These are phyloP conservation scores for Dentiscutata heterogama DNA, from an alignment of 371 early-diverging fungal genomes.

Conservation along the genomic window DNA sequence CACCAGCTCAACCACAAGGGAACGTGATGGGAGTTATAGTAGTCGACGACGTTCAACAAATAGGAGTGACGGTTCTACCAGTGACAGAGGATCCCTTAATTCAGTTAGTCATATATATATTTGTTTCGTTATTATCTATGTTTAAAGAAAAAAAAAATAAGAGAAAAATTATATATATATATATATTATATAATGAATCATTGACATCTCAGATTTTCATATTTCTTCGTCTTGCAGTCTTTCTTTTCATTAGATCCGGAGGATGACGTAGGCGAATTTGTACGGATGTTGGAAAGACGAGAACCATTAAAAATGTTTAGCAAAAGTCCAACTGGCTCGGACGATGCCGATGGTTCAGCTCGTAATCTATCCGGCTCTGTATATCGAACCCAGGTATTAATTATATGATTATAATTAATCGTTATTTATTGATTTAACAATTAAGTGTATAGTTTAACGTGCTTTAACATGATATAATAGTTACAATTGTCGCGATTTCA, in stretches of 20 bases:
- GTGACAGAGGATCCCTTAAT: slow-evolving; percentile 39
- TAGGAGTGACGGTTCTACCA: slow-evolving; percentile 33
- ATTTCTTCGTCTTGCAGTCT: slow-evolving; percentile 24
- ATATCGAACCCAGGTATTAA: slow-evolving; percentile 25
- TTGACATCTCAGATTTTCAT: not conserved
- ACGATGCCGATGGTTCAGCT: not conserved
- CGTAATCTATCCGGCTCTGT: slow-evolving; percentile 28
- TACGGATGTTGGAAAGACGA: slow-evolving; percentile 34
- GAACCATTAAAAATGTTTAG: slow-evolving; percentile 44
- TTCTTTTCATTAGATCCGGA: slow-evolving; percentile 28
- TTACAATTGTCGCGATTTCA: slow-evolving; percentile 41
- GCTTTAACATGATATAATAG: not conserved
- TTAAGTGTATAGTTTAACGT: not conserved
- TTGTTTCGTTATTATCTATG: not conserved
- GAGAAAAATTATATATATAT: no score
- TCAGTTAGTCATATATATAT: slow-evolving; percentile 38
- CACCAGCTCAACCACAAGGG: slow-evolving; percentile 1
- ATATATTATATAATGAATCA: slow-evolving; percentile 2
- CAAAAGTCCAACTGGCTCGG: slow-evolving; percentile 29
- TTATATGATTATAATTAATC: not conserved
- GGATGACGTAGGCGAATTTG: slow-evolving; percentile 45
- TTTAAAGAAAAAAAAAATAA: not conserved
- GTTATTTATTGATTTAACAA: not conserved
- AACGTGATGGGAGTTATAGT: slow-evolving; percentile 14
- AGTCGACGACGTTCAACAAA: slow-evolving; percentile 35